Evolutionary conservation across 495 filamentous ascomycete genomes (phyloP).

Genomic region (Aspergillus avenaceus): DNA sequence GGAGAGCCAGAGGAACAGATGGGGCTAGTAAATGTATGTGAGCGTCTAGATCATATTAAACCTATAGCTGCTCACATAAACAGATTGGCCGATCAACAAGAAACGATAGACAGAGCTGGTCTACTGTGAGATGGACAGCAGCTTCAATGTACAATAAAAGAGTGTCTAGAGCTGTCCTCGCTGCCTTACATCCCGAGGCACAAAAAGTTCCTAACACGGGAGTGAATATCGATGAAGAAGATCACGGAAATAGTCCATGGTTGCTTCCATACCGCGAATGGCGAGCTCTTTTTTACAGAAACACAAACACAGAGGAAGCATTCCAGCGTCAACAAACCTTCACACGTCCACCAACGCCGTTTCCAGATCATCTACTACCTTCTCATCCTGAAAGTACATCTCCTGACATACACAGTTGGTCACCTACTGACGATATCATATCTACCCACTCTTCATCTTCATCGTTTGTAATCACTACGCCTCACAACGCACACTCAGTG

Average conservation of each 20-base stretch:
- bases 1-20: not conserved
- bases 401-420: not conserved
- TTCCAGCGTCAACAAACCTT: not conserved
- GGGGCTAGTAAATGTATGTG: not conserved
- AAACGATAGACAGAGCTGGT: not conserved
- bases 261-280: not conserved
- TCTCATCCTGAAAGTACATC: not conserved
- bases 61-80: not conserved
- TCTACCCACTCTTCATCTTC: not conserved
- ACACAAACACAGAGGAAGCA: not conserved
- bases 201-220: not conserved
- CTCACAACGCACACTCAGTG: constrained; percentile 1
- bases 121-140: no score
- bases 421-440: not conserved
- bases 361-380: not conserved
- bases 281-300: constrained; percentile 1
- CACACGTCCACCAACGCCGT: not conserved
- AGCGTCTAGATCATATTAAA: not conserved
- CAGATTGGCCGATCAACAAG: not conserved
- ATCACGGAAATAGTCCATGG: not conserved
- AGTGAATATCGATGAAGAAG: constrained; percentile 2
- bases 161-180: not conserved
- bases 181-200: no score
- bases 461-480: not conserved
- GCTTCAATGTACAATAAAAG: not conserved